phyloP scores from a whole-genome alignment of 1,284 basidiomycete species.

The Sphaerobolus stellatus region DNA sequence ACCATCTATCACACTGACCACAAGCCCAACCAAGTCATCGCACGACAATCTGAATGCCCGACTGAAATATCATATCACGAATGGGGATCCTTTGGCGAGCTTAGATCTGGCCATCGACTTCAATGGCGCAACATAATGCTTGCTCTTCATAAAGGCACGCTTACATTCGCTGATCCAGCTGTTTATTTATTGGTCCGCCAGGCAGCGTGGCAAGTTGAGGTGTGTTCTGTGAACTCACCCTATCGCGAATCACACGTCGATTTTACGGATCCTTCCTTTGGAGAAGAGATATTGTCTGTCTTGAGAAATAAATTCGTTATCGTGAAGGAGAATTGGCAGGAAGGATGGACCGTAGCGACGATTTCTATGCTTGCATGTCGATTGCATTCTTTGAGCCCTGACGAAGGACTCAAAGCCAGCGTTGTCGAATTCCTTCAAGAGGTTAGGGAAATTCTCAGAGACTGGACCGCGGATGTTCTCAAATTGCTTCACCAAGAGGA shows the following conservation, averaged over 20 bases:
- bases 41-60: conserved; percentile 40
- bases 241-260: conserved; percentile 23
- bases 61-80: conserved; percentile 42
- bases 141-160: conserved; percentile 35
- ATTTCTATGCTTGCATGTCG: conserved; percentile 37
- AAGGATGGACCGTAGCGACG: conserved; percentile 36
- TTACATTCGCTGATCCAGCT: conserved; percentile 38
- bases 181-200: conserved; percentile 43
- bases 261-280: conserved; percentile 30
- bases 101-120: conserved; percentile 42
- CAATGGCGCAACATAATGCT: conserved; percentile 52
- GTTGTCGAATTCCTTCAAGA: conserved; percentile 28
- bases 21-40: conserved; percentile 43
- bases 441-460: conserved; percentile 31
- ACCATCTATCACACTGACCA: conserved; percentile 38
- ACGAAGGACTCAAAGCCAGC: conserved; percentile 9
- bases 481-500: conserved; percentile 16
- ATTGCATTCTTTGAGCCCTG: conserved; percentile 30
- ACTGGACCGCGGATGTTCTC: conserved; percentile 37
- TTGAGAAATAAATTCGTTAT: conserved; percentile 28
- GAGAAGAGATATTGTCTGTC: conserved; percentile 33
- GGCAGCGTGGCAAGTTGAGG: conserved; percentile 44
- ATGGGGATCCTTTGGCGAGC: conserved; percentile 39
- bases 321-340: conserved; percentile 43
- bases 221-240: conserved; percentile 14